Evolutionary conservation across 306 rosid genomes (phyloP).

Genomic region (Neltuma alba): DNA sequence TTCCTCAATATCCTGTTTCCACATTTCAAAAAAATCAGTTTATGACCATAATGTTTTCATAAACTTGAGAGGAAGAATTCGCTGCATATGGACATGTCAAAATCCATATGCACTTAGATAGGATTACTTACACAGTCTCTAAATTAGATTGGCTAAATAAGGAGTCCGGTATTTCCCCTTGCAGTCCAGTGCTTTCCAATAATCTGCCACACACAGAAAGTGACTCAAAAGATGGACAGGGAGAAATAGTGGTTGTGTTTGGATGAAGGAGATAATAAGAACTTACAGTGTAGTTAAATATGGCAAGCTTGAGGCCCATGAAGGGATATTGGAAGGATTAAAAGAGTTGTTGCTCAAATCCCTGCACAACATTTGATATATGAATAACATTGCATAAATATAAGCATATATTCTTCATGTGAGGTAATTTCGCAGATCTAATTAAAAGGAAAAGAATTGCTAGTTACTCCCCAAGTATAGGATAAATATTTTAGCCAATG

Average conservation of each 20-base stretch:
- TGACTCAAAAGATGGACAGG: not conserved
- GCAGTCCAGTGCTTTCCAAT: constrained; percentile 40
- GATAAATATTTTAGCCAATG: not conserved
- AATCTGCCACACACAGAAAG: constrained; percentile 26
- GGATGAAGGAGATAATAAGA: constrained; percentile 23
- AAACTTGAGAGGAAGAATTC: not conserved
- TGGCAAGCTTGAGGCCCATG: constrained; percentile 55
- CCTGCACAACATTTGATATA: constrained; percentile 43
- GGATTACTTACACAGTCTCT: constrained; percentile 46
- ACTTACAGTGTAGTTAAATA: constrained; percentile 61
- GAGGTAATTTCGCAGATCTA: not conserved
- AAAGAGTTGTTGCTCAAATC: constrained; percentile 64
- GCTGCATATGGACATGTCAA: not conserved
- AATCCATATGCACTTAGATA: not conserved
- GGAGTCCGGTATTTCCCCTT: constrained; percentile 39
- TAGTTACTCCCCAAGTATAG: not conserved
- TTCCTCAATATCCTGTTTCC: constrained; percentile 38
- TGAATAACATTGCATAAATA: constrained; percentile 4
- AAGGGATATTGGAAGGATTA: constrained; percentile 45
- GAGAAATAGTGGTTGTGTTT: not conserved
- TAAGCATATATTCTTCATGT: constrained; percentile 2
- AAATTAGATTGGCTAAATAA: constrained; percentile 42
- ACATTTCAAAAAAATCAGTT: constrained; percentile 27
- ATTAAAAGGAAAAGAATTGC: not conserved
- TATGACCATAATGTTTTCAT: constrained; percentile 22